Percentiles rank a stretch among this genome's conserved stretches.
Evolutionary conservation across 2,329 filamentous ascomycete species (phyloP).

Genomic region (Penicillium sp.): DNA sequence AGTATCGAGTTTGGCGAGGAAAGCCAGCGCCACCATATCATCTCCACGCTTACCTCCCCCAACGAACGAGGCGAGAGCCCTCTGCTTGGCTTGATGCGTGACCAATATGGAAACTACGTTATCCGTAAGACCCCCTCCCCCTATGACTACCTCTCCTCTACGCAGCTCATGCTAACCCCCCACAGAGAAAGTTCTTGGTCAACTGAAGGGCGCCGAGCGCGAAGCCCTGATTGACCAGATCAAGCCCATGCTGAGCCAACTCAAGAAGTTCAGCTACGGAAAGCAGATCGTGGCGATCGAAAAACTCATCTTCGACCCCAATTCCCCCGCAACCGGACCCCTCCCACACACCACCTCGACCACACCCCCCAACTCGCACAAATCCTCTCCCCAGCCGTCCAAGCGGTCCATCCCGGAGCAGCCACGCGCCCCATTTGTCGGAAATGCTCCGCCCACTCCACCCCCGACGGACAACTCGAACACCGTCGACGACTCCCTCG

Average conservation of each 20-base stretch:
- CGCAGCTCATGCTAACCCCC: slow-evolving; percentile 29
- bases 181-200: slow-evolving; percentile 76
- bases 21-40: slow-evolving; percentile 71
- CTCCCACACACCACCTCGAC: slow-evolving; percentile 39
- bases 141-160: not conserved
- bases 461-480: slow-evolving; percentile 72
- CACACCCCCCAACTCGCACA: slow-evolving; percentile 45
- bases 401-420: slow-evolving; percentile 40
- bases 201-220: slow-evolving; percentile 64
- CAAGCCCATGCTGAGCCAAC: slow-evolving; percentile 61
- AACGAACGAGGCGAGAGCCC: slow-evolving; percentile 69
- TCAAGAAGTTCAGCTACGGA: slow-evolving; percentile 68
- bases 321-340: slow-evolving; percentile 28
- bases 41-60: slow-evolving; percentile 63
- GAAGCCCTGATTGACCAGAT: slow-evolving; percentile 66
- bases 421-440: slow-evolving; percentile 56
- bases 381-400: slow-evolving; percentile 42
- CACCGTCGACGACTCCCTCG: slow-evolving; percentile 52
- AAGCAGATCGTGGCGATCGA: slow-evolving; percentile 71
- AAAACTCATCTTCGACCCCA: slow-evolving; percentile 53
- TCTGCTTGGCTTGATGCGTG: slow-evolving; percentile 79
- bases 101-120: slow-evolving; percentile 95
- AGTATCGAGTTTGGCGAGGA: slow-evolving; percentile 75
- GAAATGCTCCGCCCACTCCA: slow-evolving; percentile 64
- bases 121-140: slow-evolving; percentile 71